A percentile compares a stretch with the other conserved stretches of the same genome.
Evolutionary conservation across 768 basidiomycete genomes (phyloP).

Genomic region (Hypholoma sublateritium): DNA sequence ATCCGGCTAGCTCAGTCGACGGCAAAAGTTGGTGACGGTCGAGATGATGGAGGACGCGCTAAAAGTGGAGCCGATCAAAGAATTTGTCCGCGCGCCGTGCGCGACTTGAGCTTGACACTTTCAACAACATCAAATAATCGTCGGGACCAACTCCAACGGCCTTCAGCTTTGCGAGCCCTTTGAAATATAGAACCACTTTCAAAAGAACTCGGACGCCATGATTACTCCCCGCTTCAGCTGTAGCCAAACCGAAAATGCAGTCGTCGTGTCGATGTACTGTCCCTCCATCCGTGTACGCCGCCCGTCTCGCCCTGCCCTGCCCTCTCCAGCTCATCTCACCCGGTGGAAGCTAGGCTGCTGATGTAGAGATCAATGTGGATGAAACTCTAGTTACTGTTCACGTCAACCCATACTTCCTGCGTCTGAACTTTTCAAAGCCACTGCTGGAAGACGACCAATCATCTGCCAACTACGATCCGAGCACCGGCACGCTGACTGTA

Average conservation of each 20-base stretch:
- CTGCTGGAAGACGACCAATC: constrained; percentile 69
- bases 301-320: neutral
- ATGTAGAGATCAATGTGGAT: constrained; percentile 78
- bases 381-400: constrained; percentile 69
- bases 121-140: neutral
- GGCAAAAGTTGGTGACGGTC: neutral
- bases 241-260: constrained; percentile 54
- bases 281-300: constrained; percentile 68
- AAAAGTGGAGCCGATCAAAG: neutral
- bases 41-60: neutral
- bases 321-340: constrained; percentile 6
- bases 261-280: constrained; percentile 64
- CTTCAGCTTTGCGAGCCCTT: neutral
- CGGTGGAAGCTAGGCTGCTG: constrained; percentile 63
- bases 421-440: constrained; percentile 70
- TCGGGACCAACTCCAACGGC: neutral
- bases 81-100: neutral
- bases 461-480: constrained; percentile 73
- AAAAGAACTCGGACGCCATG: constrained; percentile 37
- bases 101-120: neutral
- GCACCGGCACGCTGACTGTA: constrained; percentile 74
- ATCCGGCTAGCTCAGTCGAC: constrained; percentile 21
- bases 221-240: constrained; percentile 79
- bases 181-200: neutral
- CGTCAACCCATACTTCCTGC: constrained; percentile 83